Percentiles rank a stretch among this genome's conserved stretches.
phyloP scores from a whole-genome alignment of 139 green algal species.

The Chlamydomonas incerta region DNA sequence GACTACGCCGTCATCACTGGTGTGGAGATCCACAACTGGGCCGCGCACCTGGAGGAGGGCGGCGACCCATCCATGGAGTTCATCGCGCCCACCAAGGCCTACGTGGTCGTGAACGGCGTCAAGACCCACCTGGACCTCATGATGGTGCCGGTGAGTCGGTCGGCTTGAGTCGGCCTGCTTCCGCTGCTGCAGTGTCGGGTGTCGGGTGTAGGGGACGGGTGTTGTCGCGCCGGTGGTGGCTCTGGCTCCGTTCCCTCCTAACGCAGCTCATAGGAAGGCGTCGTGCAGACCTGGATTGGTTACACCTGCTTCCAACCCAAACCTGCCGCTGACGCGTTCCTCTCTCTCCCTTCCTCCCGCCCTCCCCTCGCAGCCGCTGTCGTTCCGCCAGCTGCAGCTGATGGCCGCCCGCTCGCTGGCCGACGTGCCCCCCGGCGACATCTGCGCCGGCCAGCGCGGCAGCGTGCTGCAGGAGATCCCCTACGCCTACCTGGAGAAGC shows the following conservation, averaged over 20 bases:
- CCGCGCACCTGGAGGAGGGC: constrained; percentile 57
- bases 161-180: neutral
- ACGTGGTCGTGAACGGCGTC: constrained; percentile 78
- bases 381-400: constrained; percentile 59
- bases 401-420: constrained; percentile 46
- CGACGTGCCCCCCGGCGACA: constrained; percentile 38
- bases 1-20: constrained; percentile 90
- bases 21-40: constrained; percentile 87
- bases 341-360: neutral
- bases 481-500: constrained; percentile 57
- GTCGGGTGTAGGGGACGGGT: no score
- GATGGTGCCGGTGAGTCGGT: constrained; percentile 34
- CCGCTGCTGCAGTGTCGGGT: no score
- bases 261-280: neutral
- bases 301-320: neutral
- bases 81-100: constrained; percentile 70
- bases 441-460: constrained; percentile 52
- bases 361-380: constrained; percentile 33
- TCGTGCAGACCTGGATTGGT: no score
- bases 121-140: constrained; percentile 78
- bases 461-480: constrained; percentile 61
- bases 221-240: no score
- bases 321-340: neutral
- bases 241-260: no score
- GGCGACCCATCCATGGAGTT: constrained; percentile 76